Conservation (phyloP, 148 eudicot genomes). For the Spergularia bocconei region DNA sequence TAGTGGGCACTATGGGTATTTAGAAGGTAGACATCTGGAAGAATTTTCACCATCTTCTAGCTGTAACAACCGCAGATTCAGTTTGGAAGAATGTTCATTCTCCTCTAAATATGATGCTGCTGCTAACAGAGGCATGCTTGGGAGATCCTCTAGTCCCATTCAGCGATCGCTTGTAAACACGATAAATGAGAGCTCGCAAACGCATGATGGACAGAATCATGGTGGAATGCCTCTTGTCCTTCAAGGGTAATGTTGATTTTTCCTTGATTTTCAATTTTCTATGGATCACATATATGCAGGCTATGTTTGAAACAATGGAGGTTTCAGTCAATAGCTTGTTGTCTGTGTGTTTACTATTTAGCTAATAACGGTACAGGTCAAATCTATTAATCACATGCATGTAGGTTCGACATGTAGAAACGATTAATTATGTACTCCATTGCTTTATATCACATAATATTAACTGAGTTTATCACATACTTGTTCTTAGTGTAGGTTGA, state of each 20-base stretch:
- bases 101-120: slow-evolving; percentile 31
- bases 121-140: slow-evolving; percentile 24
- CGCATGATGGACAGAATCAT: slow-evolving; percentile 25
- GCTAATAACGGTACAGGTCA: too few relatives aligned
- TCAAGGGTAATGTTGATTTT: slow-evolving; percentile 42
- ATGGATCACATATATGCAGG: neutral
- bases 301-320: neutral
- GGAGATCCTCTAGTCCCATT: slow-evolving; percentile 24
- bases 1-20: slow-evolving; percentile 32
- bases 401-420: too few relatives aligned
- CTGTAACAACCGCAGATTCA: slow-evolving; percentile 25
- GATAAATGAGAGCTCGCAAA: slow-evolving; percentile 27
- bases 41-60: slow-evolving; percentile 31
- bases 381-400: too few relatives aligned
- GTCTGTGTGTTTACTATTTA: too few relatives aligned
- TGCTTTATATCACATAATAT: neutral
- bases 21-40: slow-evolving; percentile 24
- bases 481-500: slow-evolving; percentile 48
- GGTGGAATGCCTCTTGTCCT: slow-evolving; percentile 42
- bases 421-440: too few relatives aligned
- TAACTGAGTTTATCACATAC: slow-evolving; percentile 17
- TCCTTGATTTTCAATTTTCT: neutral
- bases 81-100: slow-evolving; percentile 33
- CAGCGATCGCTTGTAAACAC: slow-evolving; percentile 32
- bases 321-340: neutral